phyloP scores from a whole-genome alignment of 116 monocot genomes.

The Thalassia testudinum region DNA sequence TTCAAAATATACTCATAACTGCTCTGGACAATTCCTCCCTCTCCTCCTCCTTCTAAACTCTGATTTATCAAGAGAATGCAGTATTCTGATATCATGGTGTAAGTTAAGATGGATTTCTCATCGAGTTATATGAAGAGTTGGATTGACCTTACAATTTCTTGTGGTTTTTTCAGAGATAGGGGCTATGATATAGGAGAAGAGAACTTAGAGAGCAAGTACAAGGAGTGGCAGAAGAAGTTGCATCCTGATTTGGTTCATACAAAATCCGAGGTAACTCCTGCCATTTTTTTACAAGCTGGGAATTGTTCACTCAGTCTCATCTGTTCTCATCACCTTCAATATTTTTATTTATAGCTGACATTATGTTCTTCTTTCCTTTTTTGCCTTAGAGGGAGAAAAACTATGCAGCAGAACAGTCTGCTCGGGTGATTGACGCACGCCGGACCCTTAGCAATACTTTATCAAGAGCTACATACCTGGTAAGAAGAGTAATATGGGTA shows the following conservation, averaged over 20 bases:
- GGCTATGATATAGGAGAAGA: conserved; percentile 29
- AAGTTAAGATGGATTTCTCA: too few relatives aligned
- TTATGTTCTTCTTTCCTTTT: neutral
- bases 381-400: conserved; percentile 44
- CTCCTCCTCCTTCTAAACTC: too few relatives aligned
- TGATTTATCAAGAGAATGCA: too few relatives aligned
- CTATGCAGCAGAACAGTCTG: conserved; percentile 83
- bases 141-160: neutral
- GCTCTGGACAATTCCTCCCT: too few relatives aligned
- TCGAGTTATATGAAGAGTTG: neutral
- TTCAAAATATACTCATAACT: too few relatives aligned
- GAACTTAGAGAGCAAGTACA: conserved; percentile 77
- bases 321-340: neutral
- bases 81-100: too few relatives aligned
- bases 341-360: too few relatives aligned
- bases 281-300: neutral
- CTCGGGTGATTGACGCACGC: conserved; percentile 86
- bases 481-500: conserved; percentile 7
- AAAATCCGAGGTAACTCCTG: conserved; percentile 60
- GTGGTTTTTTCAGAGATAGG: conserved; percentile 21
- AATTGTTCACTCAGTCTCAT: neutral
- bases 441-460: conserved; percentile 51
- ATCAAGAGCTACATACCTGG: conserved; percentile 84
- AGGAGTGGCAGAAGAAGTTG: conserved; percentile 98
- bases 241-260: conserved; percentile 94